These are phyloP conservation scores for Lagerstroemia speciosa DNA, from an alignment of 345 rosid species.

Conservation along the genomic window DNA sequence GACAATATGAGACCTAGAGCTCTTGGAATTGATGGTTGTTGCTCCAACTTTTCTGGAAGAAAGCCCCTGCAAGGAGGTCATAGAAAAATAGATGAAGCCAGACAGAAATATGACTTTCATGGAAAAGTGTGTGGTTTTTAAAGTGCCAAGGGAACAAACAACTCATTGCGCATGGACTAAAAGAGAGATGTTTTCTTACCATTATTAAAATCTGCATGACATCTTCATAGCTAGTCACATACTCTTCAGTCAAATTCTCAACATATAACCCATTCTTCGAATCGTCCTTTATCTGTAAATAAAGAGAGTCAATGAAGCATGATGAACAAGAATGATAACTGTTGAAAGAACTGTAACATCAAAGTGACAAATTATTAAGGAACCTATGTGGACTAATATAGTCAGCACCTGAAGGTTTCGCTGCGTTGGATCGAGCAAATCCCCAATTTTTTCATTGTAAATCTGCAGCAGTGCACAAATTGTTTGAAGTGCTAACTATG, in stretches of 20 bases:
- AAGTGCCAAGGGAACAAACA: neutral
- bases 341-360: neutral
- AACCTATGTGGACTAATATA: slow-evolving; percentile 3
- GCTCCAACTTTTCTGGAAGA: slow-evolving; percentile 95
- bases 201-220: slow-evolving; percentile 75
- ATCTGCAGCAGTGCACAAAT: slow-evolving; percentile 37
- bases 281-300: slow-evolving; percentile 70
- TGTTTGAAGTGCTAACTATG: neutral
- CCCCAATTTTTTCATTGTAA: slow-evolving; percentile 85
- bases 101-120: neutral
- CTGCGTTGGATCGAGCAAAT: slow-evolving; percentile 84
- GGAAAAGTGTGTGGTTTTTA: neutral
- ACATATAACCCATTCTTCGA: slow-evolving; percentile 68
- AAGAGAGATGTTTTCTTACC: slow-evolving; percentile 28
- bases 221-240: slow-evolving; percentile 76
- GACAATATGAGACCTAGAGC: slow-evolving; percentile 90
- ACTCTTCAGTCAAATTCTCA: slow-evolving; percentile 82
- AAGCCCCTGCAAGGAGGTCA: slow-evolving; percentile 50
- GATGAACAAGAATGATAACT: neutral
- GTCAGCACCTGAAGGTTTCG: slow-evolving; percentile 72
- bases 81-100: neutral
- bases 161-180: neutral
- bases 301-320: slow-evolving; percentile 7
- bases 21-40: slow-evolving; percentile 84
- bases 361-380: neutral